Conservation (phyloP, 345 rosid genomes). For the Combretum micranthum region DNA sequence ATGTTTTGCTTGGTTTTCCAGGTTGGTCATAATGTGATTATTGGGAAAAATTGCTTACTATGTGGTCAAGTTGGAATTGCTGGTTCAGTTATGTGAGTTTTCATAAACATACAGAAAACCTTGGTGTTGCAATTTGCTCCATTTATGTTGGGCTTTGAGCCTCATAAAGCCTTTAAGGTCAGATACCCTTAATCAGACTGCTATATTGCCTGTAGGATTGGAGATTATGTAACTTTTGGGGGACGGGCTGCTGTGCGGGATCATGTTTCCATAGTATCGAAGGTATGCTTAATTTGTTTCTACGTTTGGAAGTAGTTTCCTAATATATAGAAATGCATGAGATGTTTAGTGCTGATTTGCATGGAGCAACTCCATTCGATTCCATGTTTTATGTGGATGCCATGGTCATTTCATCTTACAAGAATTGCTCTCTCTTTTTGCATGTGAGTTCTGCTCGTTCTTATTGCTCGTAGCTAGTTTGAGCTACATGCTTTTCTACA, state of each 20-base stretch:
- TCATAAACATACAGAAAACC: not conserved
- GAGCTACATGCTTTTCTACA: conserved; percentile 15
- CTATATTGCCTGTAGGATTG: conserved; percentile 27
- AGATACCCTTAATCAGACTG: not conserved
- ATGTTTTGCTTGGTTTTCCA: conserved; percentile 19
- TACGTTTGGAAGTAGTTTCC: no score
- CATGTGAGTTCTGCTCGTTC: no score
- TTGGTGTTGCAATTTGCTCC: no score
- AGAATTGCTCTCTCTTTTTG: no score
- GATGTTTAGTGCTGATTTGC: no score
- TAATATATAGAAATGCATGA: no score
- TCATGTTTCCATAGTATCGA: conserved; percentile 59
- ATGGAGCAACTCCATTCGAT: no score
- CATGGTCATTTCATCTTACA: no score
- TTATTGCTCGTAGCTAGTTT: not conserved
- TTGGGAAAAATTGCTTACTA: conserved; percentile 68
- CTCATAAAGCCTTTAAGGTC: not conserved
- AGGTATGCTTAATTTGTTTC: conserved; percentile 32
- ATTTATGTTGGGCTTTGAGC: no score
- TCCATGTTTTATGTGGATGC: no score
- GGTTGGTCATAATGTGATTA: conserved; percentile 78
- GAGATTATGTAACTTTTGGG: conserved; percentile 58
- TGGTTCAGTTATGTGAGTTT: conserved; percentile 70
- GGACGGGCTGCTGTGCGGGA: conserved; percentile 68
- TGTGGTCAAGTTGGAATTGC: conserved; percentile 90